Evolutionary conservation across 2,329 filamentous ascomycete genomes (phyloP).

Genomic region (Alternaria triticina): DNA sequence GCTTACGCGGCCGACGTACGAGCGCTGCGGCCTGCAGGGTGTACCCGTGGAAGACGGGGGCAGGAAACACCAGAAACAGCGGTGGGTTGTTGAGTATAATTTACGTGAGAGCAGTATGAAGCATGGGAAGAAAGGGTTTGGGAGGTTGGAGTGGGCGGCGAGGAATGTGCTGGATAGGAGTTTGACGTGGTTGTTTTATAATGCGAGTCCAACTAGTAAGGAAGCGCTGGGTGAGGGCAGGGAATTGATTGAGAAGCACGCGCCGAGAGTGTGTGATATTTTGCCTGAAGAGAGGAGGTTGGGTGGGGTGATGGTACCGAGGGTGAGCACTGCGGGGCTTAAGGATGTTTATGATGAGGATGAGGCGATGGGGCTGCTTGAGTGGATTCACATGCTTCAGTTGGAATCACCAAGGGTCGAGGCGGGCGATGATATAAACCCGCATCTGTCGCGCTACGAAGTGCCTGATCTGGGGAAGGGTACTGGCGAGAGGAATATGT

Average conservation of each 20-base stretch:
- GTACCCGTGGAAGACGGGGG: constrained; percentile 66
- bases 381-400: constrained; percentile 75
- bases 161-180: constrained; percentile 74
- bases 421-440: constrained; percentile 66
- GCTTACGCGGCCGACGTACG: constrained; percentile 81
- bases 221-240: constrained; percentile 33
- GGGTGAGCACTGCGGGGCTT: constrained; percentile 23
- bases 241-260: constrained; percentile 37
- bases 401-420: constrained; percentile 70
- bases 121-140: constrained; percentile 82
- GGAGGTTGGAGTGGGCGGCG: constrained; percentile 77
- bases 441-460: constrained; percentile 72
- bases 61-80: constrained; percentile 69
- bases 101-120: constrained; percentile 77
- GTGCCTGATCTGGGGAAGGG: constrained; percentile 55
- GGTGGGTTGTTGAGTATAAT: constrained; percentile 82
- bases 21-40: constrained; percentile 80
- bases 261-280: constrained; percentile 39
- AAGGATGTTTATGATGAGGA: constrained; percentile 61
- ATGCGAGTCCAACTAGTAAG: constrained; percentile 51
- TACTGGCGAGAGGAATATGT: constrained; percentile 30
- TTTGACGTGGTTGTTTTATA: constrained; percentile 79
- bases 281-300: constrained; percentile 31
- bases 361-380: constrained; percentile 70
- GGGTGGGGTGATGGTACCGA: constrained; percentile 35